phyloP scores from a whole-genome alignment of 2,329 filamentous ascomycete genomes.

The Stenocarpella maydis region DNA sequence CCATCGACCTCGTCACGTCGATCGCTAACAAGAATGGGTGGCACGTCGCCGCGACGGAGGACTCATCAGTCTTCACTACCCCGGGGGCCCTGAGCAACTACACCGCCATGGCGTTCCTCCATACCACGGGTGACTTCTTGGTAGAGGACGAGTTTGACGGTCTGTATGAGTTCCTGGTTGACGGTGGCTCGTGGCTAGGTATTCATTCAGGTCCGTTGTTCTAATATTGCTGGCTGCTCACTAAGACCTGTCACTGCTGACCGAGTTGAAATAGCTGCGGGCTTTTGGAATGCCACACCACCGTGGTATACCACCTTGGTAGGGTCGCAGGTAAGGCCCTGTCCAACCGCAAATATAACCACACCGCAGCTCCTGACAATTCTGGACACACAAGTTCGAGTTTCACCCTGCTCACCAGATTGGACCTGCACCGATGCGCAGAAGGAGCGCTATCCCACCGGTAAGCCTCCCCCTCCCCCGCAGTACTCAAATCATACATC shows the following conservation, averaged over 20 bases:
- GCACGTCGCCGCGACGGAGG: constrained; percentile 1
- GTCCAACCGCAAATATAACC: neutral
- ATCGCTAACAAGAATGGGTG: constrained; percentile 1
- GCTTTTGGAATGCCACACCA: constrained; percentile 6
- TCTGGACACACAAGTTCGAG: neutral
- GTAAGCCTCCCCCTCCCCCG: neutral
- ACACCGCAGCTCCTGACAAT: neutral
- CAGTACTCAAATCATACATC: too few relatives aligned
- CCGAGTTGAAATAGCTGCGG: neutral
- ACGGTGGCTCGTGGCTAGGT: constrained; percentile 1
- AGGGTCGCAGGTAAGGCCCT: neutral
- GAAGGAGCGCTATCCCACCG: neutral
- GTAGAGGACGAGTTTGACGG: constrained; percentile 4
- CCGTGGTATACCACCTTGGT: constrained; percentile 9
- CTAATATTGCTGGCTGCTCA: neutral
- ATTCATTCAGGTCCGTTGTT: neutral
- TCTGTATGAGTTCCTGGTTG: neutral
- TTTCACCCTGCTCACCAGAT: constrained; percentile 3
- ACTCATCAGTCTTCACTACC: neutral
- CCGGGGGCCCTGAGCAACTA: neutral
- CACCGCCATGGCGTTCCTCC: constrained; percentile 1
- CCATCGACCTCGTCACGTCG: constrained; percentile 5
- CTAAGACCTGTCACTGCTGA: neutral
- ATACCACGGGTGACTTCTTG: neutral
- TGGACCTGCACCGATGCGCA: constrained; percentile 4